Evolutionary conservation across 225 moss, liverwort and hornwort species (phyloP).

Genomic region (Marchantia polymorpha): DNA sequence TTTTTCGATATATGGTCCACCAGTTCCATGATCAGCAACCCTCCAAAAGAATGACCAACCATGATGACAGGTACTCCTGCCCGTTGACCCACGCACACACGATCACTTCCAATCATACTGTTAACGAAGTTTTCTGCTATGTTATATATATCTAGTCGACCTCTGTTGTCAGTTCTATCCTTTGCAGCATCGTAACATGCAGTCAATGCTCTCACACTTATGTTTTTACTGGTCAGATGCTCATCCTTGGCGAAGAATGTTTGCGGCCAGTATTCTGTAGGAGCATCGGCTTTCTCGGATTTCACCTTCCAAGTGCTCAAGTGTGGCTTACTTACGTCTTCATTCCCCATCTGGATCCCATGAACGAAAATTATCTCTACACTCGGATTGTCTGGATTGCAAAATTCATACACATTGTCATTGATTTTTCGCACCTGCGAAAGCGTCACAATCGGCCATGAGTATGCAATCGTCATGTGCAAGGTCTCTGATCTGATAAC

Average conservation of each 20-base stretch:
- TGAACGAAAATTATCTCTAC: constrained; percentile 8
- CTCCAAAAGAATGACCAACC: constrained; percentile 4
- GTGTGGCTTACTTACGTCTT: not conserved
- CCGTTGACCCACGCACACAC: not conserved
- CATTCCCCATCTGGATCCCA: not conserved
- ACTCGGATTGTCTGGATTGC: not conserved
- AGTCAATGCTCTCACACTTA: not conserved
- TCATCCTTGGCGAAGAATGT: not conserved
- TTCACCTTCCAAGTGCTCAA: not conserved
- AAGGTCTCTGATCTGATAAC: too few species aligned
- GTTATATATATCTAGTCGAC: not conserved
- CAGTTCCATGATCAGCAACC: not conserved
- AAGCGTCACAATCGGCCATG: too few species aligned
- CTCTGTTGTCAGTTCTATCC: not conserved
- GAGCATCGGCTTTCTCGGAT: too few species aligned
- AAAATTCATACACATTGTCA: not conserved
- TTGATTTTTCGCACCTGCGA: too few species aligned
- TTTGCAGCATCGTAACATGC: not conserved
- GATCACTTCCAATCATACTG: not conserved
- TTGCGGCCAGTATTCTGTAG: not conserved
- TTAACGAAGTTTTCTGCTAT: not conserved
- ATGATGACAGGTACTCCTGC: not conserved
- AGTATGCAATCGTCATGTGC: too few species aligned
- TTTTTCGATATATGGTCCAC: not conserved
- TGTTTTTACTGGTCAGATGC: not conserved